Base-by-base conservation (phyloP, 192 early-diverging fungal genomes). In the Entomortierella parvispora region DNA sequence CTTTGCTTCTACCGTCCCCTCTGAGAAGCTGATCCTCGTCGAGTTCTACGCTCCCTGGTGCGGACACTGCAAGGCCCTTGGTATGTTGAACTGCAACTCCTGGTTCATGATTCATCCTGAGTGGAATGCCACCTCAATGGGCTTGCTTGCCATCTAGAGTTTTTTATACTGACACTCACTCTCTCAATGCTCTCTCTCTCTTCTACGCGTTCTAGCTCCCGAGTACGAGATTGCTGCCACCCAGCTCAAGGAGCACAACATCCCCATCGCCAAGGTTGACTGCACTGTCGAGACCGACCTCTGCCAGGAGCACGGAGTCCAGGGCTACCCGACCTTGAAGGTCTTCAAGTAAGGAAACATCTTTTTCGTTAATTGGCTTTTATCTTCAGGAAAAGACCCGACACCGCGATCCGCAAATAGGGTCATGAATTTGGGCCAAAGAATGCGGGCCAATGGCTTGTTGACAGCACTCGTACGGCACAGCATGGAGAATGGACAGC, bases 1-100 rank as follows among this genome's bases (percentile, higher is more conserved):
- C 68, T 96, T 96, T 80, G 58, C 83, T 14, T 65, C 72, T 14
- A 86, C 83, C 65, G 82, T 92, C 59, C 69, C 86, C 23, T 71
- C 81, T 3, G 87, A 93, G 79, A 78, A 90, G 11, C 72, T 97
- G 45, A 88, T 92, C 28, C 88, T 98, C 50, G 91, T 98, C 59
- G 92, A 98, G 83, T 98, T 98, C 84, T 98, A 89, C 81, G 96
- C 97, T 34, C 97, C 96, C 33, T 99, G 95, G 97, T 99, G 97
- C 83, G 94, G 96, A 58, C 94, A 99, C 89, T 99, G 97, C 85
- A 95, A 98, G 87, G 85, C 86, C 54, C 82, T 93, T 64, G 87
- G 87, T 88, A 82, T 46, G 64, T 81, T 18, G 53, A 10, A 29
- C 3, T 42, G 20, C n/a, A 37, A 49, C 12, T 34, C 8, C 25